Evolutionary conservation across 176 grass and related monocot species (phyloP).

Genomic region (Raddia guianensis): DNA sequence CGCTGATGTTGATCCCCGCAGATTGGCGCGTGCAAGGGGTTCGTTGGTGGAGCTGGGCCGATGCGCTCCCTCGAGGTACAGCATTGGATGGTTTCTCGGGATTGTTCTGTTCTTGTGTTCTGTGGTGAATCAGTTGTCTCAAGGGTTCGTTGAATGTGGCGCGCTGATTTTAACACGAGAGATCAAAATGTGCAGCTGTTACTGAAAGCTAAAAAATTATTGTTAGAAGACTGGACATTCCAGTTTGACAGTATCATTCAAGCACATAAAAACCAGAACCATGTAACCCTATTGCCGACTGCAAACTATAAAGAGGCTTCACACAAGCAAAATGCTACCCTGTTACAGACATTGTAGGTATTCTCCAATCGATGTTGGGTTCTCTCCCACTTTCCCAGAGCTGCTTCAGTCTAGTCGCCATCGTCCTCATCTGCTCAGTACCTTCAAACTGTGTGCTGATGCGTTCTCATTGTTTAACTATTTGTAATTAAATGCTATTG

Average conservation of each 20-base stretch:
- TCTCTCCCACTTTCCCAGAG: not conserved
- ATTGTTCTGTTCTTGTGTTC: not conserved
- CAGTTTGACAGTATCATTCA: not conserved
- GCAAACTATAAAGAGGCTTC: not conserved
- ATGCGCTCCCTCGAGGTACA: conserved; percentile 42
- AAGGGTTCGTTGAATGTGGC: conserved; percentile 8
- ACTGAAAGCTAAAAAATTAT: not conserved
- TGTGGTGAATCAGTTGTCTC: not conserved
- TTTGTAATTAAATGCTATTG: not conserved
- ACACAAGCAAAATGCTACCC: not conserved
- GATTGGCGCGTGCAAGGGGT: conserved; percentile 46
- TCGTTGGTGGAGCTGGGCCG: conserved; percentile 32
- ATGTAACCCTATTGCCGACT: not conserved
- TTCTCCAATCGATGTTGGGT: not conserved
- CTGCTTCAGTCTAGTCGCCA: not conserved
- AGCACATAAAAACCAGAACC: not conserved
- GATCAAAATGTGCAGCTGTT: not conserved
- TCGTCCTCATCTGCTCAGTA: not conserved
- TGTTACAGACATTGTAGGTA: not conserved
- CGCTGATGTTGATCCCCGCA: conserved; percentile 17
- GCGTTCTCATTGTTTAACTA: not conserved
- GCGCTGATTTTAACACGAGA: not conserved
- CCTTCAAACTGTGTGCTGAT: not conserved
- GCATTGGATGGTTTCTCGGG: not conserved
- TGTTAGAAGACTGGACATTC: not conserved